Evolutionary conservation across 768 basidiomycete species (phyloP), one percentile per base, ranked within the genome.

Genomic region (Amanita rubescens): DNA sequence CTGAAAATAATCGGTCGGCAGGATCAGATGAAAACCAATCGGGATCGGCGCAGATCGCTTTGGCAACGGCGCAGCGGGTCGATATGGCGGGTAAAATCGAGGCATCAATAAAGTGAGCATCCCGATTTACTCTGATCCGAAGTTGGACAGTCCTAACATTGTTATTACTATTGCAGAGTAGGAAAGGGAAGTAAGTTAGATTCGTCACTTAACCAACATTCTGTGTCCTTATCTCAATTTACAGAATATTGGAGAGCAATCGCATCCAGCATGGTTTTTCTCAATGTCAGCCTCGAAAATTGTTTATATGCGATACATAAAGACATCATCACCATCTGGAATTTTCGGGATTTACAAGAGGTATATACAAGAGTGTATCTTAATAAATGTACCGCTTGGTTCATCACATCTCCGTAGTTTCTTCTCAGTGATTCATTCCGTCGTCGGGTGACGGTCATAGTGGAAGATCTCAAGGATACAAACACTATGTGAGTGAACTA

Each of bases 281-380:
- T 30, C 27, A 8, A 30, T 30, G 27, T 30, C 27, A 30, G 27
- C 37, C 49, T n/a, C 22, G 37, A 5, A 12, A 38, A 27, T 1
- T 49, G 49, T 17, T 15, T 49, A n/a, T 2, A 15, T 24, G 37
- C n/a, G 34, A 20, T 49, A 27, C 49, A 49, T 9, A 27, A 49
- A n/a, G 35, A 49, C 22, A 49, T 49, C 10, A 25, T 49, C 22
- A 27, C 22, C n/a, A 27, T 39, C 20, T 49, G 49, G 49, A 49
- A 49, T 38, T 38, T 49, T 38, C 49, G 12, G 24, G 24, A 24
- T 15, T 27, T 38, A 15, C 4, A 34, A 1, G 22, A 38, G 15
- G 49, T 34, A 49, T 7, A n/a, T 17, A 30, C 11, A 49, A 22
- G 15, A 7, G 2, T 20, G 19, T 22, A 32, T 8, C 3, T 6